Evolutionary conservation across 2,329 filamentous ascomycete species (phyloP).

Genomic region (Lomentospora prolificans): DNA sequence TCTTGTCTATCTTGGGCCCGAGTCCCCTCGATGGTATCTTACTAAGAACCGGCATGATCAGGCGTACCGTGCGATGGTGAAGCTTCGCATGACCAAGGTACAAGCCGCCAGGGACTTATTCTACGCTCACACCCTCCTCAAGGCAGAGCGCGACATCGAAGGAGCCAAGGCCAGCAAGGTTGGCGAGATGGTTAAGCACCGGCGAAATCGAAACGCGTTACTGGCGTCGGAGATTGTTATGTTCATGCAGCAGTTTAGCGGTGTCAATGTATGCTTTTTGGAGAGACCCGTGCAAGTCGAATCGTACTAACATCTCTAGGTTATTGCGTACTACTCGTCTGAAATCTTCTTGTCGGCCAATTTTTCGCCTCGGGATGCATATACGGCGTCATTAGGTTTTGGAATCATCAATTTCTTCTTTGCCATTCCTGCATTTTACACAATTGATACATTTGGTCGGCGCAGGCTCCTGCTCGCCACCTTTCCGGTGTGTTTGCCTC

Average conservation of each 20-base stretch:
- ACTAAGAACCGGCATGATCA: constrained; percentile 34
- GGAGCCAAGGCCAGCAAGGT: constrained; percentile 29
- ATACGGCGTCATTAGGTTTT: constrained; percentile 52
- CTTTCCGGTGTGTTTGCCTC: constrained; percentile 33
- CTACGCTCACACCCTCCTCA: constrained; percentile 46
- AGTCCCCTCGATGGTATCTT: constrained; percentile 42
- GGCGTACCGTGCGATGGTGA: constrained; percentile 35
- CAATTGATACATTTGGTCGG: constrained; percentile 59
- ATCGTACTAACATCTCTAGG: too few relatives aligned
- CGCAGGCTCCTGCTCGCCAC: constrained; percentile 53
- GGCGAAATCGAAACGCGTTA: constrained; percentile 52
- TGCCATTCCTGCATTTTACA: constrained; percentile 52
- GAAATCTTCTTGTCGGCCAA: constrained; percentile 50
- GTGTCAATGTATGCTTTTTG: constrained; percentile 2
- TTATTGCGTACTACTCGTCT: constrained; percentile 45
- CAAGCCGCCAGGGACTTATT: constrained; percentile 47
- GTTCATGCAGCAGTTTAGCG: constrained; percentile 50
- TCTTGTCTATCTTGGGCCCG: constrained; percentile 40
- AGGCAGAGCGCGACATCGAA: constrained; percentile 38
- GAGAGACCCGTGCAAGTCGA: too few relatives aligned
- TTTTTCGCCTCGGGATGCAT: constrained; percentile 38
- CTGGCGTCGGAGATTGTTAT: constrained; percentile 54
- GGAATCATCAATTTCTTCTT: constrained; percentile 58
- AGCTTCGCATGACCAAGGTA: constrained; percentile 38
- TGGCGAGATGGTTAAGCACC: constrained; percentile 30